Evolutionary conservation across 305 asterid species (phyloP).

Genomic region (Vinca major): DNA sequence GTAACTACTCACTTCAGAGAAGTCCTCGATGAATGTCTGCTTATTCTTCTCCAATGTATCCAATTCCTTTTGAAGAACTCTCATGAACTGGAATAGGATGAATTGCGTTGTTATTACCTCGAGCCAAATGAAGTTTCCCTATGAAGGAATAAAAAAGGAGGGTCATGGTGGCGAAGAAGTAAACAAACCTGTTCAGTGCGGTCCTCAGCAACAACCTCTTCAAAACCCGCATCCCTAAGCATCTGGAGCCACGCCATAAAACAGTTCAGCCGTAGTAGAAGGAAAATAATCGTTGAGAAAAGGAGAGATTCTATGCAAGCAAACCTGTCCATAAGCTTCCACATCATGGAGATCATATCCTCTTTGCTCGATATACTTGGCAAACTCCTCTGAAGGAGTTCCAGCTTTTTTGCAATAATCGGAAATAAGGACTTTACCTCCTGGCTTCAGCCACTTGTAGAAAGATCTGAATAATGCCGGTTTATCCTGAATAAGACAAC

Average conservation of each 20-base stretch:
- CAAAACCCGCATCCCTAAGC: conserved; percentile 86
- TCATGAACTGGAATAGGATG: conserved; percentile 50
- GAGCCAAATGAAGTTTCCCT: too few relatives aligned
- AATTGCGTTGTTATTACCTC: neutral
- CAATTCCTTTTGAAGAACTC: conserved; percentile 72
- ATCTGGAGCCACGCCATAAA: conserved; percentile 31
- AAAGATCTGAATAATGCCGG: conserved; percentile 73
- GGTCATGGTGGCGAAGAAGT: too few relatives aligned
- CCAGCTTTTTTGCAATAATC: conserved; percentile 86
- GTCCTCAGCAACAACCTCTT: conserved; percentile 78
- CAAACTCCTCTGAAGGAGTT: conserved; percentile 59
- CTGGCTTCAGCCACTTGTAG: conserved; percentile 96
- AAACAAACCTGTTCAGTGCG: conserved; percentile 68
- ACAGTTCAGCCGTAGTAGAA: too few relatives aligned
- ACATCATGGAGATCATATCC: conserved; percentile 84
- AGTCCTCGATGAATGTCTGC: conserved; percentile 60
- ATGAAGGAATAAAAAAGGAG: too few relatives aligned
- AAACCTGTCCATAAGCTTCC: conserved; percentile 43
- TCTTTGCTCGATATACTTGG: conserved; percentile 74
- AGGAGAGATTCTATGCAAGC: too few relatives aligned
- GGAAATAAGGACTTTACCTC: conserved; percentile 81
- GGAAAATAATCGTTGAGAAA: too few relatives aligned
- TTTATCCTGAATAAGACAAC: conserved; percentile 58
- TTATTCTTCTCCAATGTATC: conserved; percentile 58
- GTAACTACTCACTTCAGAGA: conserved; percentile 58